Evolutionary conservation across 1,139 yeast genomes (phyloP).

Genomic region (Pichia sp.): DNA sequence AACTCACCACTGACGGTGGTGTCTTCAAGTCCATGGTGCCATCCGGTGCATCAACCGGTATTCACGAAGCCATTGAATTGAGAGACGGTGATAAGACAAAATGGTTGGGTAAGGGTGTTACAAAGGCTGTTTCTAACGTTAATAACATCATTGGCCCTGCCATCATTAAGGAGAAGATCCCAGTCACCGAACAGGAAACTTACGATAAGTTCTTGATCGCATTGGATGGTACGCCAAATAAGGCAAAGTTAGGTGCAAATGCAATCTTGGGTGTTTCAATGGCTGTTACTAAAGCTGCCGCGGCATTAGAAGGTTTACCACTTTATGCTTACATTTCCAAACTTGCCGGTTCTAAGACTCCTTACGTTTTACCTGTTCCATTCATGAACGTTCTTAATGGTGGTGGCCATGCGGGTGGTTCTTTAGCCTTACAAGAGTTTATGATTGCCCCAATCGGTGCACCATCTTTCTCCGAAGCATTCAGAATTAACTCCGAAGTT

Average conservation of each 20-base stretch:
- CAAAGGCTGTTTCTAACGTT: conserved; percentile 89
- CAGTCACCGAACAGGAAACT: conserved; percentile 74
- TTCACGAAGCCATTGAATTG: conserved; percentile 92
- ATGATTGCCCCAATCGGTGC: conserved; percentile 96
- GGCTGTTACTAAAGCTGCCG: conserved; percentile 93
- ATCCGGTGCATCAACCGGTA: conserved; percentile 96
- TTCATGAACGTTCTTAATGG: conserved; percentile 98
- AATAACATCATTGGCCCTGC: conserved; percentile 91
- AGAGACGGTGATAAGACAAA: conserved; percentile 93
- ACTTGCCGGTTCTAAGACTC: conserved; percentile 61
- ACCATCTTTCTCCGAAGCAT: conserved; percentile 83
- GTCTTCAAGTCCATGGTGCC: conserved; percentile 92
- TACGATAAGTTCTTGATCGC: conserved; percentile 74
- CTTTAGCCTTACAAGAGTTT: conserved; percentile 97
- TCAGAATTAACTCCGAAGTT: conserved; percentile 95
- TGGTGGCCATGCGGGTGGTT: conserved; percentile 99
- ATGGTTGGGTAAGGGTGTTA: conserved; percentile 97
- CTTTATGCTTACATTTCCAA: conserved; percentile 83
- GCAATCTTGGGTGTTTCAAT: conserved; percentile 94
- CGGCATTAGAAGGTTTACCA: conserved; percentile 86
- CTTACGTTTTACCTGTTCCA: conserved; percentile 90
- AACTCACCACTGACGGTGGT: conserved; percentile 82
- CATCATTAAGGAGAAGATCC: conserved; percentile 66
- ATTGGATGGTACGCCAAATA: conserved; percentile 93
- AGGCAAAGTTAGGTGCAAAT: conserved; percentile 93